Base-by-base conservation (phyloP, 164 flowering plant genomes). In the Nelumbo lutea region DNA sequence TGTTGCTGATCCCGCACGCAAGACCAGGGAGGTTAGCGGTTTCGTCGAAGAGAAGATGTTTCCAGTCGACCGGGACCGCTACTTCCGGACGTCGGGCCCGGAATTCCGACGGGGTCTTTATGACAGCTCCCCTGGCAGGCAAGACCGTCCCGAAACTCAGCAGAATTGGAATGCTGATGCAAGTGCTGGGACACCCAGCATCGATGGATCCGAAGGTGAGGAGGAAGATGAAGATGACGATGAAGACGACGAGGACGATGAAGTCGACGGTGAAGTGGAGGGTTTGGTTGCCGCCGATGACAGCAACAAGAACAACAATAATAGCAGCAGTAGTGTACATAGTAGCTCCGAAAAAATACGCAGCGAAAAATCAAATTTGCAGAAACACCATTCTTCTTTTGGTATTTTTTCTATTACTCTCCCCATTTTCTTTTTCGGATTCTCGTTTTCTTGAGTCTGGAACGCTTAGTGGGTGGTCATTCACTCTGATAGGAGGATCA, bases 151-250 rank as follows among this genome's bases (percentile, higher is more conserved):
- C 41, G 67, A 67, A 10, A 68, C 15, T 15, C 79, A 72, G 27
- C 27, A 51, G 68, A 76, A 79, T 59, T 87, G 88, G 89, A 78
- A 66, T 55, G 77, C 71, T 6, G 71, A 76, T 44, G 74, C 75
- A 48, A 62, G 68, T 40, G 59, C 77, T 14, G 59, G 66, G 42
- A 64, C 79, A 0, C 73, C 64, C 6, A 78, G 85, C 61, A 82
- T 75, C 5, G 87, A 79, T 2, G 88, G 75, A 6, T 73, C 83
- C 39, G 90, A 84, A 2, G 84, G 73, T 1, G 87, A 79, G 0
- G 89, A 83, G 2, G 76, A 74, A 4, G 79, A 77, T 3, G 87
- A 81, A 0, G 86, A 79, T 0, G 93, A 81, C 0, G 91, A 86
- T 1, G 93, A 83, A 0, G 91, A 82, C 0, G 88, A 81, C 0